Conservation (phyloP, 768 basidiomycete genomes). For the Grammothele lineata region DNA sequence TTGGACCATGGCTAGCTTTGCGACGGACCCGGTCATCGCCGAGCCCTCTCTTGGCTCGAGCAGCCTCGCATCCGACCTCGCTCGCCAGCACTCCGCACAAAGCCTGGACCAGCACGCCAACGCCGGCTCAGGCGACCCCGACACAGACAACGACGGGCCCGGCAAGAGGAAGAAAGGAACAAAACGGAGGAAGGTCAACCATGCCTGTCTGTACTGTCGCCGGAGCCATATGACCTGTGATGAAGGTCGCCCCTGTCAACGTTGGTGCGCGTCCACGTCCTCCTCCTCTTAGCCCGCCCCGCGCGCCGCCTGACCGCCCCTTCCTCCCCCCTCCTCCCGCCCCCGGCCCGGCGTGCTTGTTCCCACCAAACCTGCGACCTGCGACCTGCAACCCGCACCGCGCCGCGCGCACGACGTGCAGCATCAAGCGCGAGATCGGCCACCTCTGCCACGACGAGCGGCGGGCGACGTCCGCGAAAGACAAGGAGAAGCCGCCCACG, state of each 20-base stretch:
- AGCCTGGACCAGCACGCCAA: conserved; percentile 5
- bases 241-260: conserved; percentile 85
- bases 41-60: conserved; percentile 20
- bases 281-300: neutral
- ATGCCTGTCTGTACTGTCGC: conserved; percentile 91
- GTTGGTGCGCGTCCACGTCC: conserved; percentile 63
- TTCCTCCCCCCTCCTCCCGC: too few species aligned
- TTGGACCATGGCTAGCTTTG: conserved; percentile 19
- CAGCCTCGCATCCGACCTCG: conserved; percentile 15
- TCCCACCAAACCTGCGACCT: neutral
- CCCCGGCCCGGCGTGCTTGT: too few species aligned
- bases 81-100: conserved; percentile 9
- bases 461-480: conserved; percentile 42
- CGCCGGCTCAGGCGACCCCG: conserved; percentile 24
- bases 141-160: conserved; percentile 24
- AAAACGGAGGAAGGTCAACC: conserved; percentile 83
- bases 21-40: conserved; percentile 27
- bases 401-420: conserved; percentile 28
- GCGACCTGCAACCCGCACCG: too few species aligned
- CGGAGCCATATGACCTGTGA: conserved; percentile 93
- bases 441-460: conserved; percentile 91
- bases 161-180: conserved; percentile 41
- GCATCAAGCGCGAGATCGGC: conserved; percentile 95
- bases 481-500: conserved; percentile 37
- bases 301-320: neutral